Base-by-base conservation (phyloP, 352 stramenopile genomes). In the Phytophthora pseudosyringae region DNA sequence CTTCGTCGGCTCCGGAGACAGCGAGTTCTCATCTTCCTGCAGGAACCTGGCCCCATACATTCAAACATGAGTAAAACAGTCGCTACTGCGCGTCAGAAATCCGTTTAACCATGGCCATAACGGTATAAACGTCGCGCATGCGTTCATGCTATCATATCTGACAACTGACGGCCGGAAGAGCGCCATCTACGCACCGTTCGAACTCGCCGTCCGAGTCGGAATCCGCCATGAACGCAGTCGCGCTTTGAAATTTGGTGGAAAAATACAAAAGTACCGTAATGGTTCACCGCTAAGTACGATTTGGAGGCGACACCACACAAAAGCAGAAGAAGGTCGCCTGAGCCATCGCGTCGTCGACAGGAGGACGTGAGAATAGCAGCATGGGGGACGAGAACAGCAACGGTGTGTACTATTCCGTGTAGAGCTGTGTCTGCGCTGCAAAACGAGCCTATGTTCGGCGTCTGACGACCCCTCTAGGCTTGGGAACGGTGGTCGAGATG, bases 191-290 rank as follows among this genome's bases (percentile, higher is more conserved):
- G 47, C 68, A 89, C 82, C 78, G 72, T 73, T 79, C 75, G 64
- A 91, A 91, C 43, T 88, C 81, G 31, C 80, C 64, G 45, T 89
- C 78, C 49, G 76, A 87, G 56, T 88, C 78, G 54, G 73, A 78
- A 25, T 69, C 69, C 50, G 50, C 57, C 53, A 67, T 61, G 18
- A n/a, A n/a, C n/a, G n/a, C n/a, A n/a, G n/a, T n/a, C n/a, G 16
- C 36, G 35, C 10, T 56, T 66, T 51, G 32, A 58, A 64, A 40
- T 50, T 61, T 46, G 41, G 29, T 56, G 26, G 25, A 55, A 60
- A 47, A 57, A 56, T 58, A 71, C n/a, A 39, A 58, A 53, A 36
- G 33, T 65, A 66, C 52, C 28, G 59, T 66, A 49, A 15, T 12
- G 32, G 2, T 7, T 33, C 8, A 4, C 3, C 1, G 43, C 7